phyloP scores from a whole-genome alignment of 768 basidiomycete species.

The Termitomyces sp. region DNA sequence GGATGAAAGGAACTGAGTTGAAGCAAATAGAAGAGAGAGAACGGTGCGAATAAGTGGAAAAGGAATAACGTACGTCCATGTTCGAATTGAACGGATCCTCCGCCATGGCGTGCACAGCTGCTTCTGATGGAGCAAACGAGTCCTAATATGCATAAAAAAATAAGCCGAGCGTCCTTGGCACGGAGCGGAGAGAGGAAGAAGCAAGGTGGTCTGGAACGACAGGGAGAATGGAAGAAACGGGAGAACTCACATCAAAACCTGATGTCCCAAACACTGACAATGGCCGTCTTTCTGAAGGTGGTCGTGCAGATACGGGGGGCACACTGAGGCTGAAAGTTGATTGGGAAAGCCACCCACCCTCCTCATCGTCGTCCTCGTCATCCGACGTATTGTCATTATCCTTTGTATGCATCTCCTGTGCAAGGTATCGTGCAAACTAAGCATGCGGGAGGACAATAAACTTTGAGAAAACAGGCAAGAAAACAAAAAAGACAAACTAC shows the following conservation, averaged over 20 bases:
- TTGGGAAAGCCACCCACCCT: slow-evolving; percentile 75
- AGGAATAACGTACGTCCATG: slow-evolving; percentile 41
- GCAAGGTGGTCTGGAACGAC: neutral
- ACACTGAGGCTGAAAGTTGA: slow-evolving; percentile 60
- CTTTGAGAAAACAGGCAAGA: neutral
- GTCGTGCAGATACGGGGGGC: slow-evolving; percentile 42
- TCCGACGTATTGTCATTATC: slow-evolving; percentile 52
- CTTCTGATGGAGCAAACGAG: slow-evolving; percentile 37
- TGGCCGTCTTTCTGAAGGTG: slow-evolving; percentile 38
- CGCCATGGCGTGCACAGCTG: slow-evolving; percentile 28
- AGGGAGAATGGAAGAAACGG: neutral
- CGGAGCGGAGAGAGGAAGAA: neutral
- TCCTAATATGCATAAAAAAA: slow-evolving; percentile 30
- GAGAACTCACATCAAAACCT: slow-evolving; percentile 50
- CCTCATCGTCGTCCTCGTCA: slow-evolving; percentile 71
- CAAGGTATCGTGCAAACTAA: slow-evolving; percentile 78
- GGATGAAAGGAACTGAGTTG: neutral
- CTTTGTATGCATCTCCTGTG: slow-evolving; percentile 62
- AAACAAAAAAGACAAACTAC: slow-evolving; percentile 11
- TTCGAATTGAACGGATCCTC: slow-evolving; percentile 46
- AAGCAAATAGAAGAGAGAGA: neutral
- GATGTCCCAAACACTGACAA: slow-evolving; percentile 22
- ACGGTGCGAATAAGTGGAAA: neutral
- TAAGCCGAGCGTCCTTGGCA: neutral
- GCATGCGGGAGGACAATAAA: slow-evolving; percentile 1